A percentile compares a stretch with the other conserved stretches of the same genome.
These are phyloP conservation scores for Leptographium lundbergii DNA, from an alignment of 2,329 filamentous ascomycete genomes.

Conservation along the genomic window DNA sequence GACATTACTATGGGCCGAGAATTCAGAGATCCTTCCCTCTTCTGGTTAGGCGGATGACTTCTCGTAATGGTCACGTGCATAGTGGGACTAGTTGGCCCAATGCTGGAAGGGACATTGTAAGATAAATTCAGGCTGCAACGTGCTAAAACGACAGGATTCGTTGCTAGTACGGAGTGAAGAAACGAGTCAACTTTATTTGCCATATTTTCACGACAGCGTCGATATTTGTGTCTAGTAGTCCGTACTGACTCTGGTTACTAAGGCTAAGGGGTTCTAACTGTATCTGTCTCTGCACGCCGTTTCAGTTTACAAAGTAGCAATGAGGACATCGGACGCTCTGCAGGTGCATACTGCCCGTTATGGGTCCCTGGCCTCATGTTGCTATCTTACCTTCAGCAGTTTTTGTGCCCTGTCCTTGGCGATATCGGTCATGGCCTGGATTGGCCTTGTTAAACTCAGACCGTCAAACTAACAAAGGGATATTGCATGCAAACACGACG, in stretches of 20 bases:
- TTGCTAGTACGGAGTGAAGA: too few species aligned
- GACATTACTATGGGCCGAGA: conserved; percentile 10
- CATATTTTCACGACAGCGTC: not conserved
- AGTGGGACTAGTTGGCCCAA: not conserved
- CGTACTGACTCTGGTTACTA: not conserved
- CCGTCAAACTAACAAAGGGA: not conserved
- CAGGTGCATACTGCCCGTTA: not conserved
- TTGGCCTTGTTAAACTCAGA: conserved; percentile 9
- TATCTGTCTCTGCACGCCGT: not conserved
- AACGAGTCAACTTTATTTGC: too few species aligned
- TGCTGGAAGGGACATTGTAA: conserved; percentile 1
- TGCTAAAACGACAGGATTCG: not conserved
- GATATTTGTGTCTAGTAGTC: not conserved
- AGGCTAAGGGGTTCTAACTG: not conserved
- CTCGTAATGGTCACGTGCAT: conserved; percentile 4
- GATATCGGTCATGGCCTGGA: conserved; percentile 82
- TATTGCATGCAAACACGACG: conserved; percentile 13
- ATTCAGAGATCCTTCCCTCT: conserved; percentile 10
- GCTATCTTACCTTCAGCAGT: conserved; percentile 21
- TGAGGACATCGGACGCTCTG: not conserved
- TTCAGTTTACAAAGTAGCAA: not conserved
- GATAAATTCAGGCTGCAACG: not conserved
- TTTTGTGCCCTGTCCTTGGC: conserved; percentile 67
- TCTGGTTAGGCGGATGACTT: not conserved
- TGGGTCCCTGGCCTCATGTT: not conserved